Base-by-base conservation (phyloP, 1,284 basidiomycete species). In the Cryptococcus sp. region DNA sequence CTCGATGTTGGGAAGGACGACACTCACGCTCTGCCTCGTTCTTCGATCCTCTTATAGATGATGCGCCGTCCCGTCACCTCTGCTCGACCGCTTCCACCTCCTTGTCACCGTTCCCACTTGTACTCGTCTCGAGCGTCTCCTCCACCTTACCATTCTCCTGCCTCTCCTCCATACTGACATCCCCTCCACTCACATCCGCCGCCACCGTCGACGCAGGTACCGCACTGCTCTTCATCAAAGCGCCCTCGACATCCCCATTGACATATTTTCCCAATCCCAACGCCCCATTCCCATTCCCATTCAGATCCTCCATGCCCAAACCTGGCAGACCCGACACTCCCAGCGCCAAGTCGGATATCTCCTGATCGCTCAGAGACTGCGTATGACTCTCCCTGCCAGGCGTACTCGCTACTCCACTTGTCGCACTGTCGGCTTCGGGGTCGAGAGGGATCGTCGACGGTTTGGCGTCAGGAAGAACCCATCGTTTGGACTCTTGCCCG, bases 391-490 rank as follows among this genome's bases (percentile, higher is more conserved):
- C 18, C 50, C 44, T 5, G 19, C 31, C 18, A 36, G 21, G 47
- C 1, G 53, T 31, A 7, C 9, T 7, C 9, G 28, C 28, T 31
- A 14, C n/a, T n/a, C n/a, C n/a, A 31, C 28, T 7, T 31, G 28
- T 7, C 7, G 28, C 9, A 31, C 28, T 31, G 14, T 31, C 28
- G 28, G 28, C 44, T 3, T 36, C 43, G 9, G 53, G 51, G 37
- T 53, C 53, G 22, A 51, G 35, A 6, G 48, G 47, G 43, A 63
- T 62, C 24, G 52, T 54, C 23, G 59, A 60, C 14, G 63, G 53
- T 41, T 63, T 62, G 31, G 86, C 85, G 56, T 79, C 79, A 0
- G 87, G 87, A n/a, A 90, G 71, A 16, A 90, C 80, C 68, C 80
- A 90, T 48, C 75, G 70, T 60, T 79, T 75, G 82, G 85, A 87